Evolutionary conservation across 306 rosid species (phyloP), one percentile per base, ranked within the genome.

Genomic region (Vigna angularis): DNA sequence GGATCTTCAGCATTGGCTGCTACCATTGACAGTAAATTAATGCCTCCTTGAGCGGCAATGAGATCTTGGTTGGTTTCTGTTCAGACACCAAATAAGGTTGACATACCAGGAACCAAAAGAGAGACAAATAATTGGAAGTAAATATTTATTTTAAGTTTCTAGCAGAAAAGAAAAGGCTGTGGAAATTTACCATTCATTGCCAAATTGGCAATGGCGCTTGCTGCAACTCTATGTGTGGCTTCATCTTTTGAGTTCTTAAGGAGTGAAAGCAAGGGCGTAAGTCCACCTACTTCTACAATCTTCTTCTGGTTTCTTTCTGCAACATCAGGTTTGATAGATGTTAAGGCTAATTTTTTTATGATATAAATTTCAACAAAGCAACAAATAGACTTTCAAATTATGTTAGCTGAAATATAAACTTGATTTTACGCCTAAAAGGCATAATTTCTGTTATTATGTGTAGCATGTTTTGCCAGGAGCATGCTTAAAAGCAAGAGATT

Each of bases 1-100:
- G 98, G 93, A 82, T 93, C 98, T 66, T 88, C 90, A 30, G 94
- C 93, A 34, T 78, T 85, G 55, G 88, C 75, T 49, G 97, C 98
- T 17, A 89, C 82, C 86, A 67, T 76, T 55, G 98, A 80, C 66
- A 93, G 73, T 77, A 93, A 84, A 83, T 78, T 77, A 62, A 91
- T 89, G 78, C 98, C 98, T 74, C 97, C 97, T 87, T 91, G 97
- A 77, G 87, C 69, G 90, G 88, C 88, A 79, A 93, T 91, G 59
- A 89, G 91, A 85, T 93, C 95, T 83, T 93, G 98, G 73, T 91
- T 91, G 91, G 88, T 88, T 87, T 93, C 98, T 93, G 93, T 79
- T 45, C 70, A 55, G 79, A 75, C 63, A 74, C 70, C 66, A 26
- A 75, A 79, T 63, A 40, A 76, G 57, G 61, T 49, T 30, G 62